Base-by-base conservation (phyloP, 2,329 filamentous ascomycete genomes). In the Nakataea oryzae region DNA sequence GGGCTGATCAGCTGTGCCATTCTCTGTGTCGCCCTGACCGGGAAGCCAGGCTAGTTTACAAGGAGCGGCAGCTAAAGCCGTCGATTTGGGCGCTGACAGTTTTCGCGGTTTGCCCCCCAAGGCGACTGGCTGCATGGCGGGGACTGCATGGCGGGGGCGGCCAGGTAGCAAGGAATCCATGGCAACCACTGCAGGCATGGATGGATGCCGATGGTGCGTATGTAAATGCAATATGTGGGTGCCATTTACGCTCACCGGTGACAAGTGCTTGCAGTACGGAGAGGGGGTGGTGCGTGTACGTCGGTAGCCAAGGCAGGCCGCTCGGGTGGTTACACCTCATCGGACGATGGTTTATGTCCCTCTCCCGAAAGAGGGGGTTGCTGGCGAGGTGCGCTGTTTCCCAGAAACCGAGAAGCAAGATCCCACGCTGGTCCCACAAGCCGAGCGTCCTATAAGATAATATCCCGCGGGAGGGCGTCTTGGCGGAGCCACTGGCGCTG, bases 341-440 rank as follows among this genome's bases (percentile, higher is more conserved):
- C 21, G 41, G 41, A 47, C 41, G 41, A 47, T 17, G 5, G 30
- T 41, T 41, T 41, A 21, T 2, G 41, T 21, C n/a, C 6, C 13
- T 21, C 14, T 2, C n/a, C 17, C 41, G 41, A 47, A n/a, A 47
- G 41, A 47, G 41, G 41, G 41, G 41, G 17, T 21, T 21, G 6
- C 41, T 3, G 41, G 9, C n/a, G 41, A 47, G n/a, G 41, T 47
- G 41, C 21, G 41, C 41, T 7, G 24, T 27, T 56, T 28, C 54
- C 14, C 54, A 17, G 54, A 56, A 13, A 21, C 27, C 27, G 11
- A 11, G 54, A 56, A 28, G 54, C 24, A 58, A 58, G 12, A 58
- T 58, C 56, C 56, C 54, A 56, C 54, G n/a, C 26, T 56, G 56
- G 56, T n/a, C 56, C 56, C 56, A 58, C 56, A 58, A 21, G 14